A percentile compares a stretch with the other conserved stretches of the same genome.
Conservation (phyloP, 192 early-diverging fungal genomes). For the Lunasporangiospora selenospora region DNA sequence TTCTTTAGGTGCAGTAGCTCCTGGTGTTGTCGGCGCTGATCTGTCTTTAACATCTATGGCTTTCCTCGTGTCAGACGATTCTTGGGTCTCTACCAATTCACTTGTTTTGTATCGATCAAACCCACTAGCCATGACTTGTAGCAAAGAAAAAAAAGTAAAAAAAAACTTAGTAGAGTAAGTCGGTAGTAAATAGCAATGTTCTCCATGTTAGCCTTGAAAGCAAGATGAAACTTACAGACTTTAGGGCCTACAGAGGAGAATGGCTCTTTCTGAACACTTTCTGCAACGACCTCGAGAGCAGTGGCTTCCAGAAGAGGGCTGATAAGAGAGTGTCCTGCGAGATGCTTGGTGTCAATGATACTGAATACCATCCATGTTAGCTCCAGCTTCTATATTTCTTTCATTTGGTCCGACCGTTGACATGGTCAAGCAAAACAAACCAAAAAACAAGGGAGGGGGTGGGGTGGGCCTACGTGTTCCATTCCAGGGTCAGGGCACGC, state of each 20-base stretch:
- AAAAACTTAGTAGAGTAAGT: neutral
- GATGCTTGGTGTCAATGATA: slow-evolving; percentile 81
- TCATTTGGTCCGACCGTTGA: no score
- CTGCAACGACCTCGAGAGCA: slow-evolving; percentile 51
- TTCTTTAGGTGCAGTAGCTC: neutral
- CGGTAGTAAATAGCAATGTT: neutral
- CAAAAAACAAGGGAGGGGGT: neutral
- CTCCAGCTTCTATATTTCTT: no score
- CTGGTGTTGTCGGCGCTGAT: neutral
- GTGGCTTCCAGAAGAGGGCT: slow-evolving; percentile 40
- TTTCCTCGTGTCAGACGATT: no score
- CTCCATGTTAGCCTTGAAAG: no score
- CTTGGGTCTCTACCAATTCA: neutral
- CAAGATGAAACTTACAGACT: slow-evolving; percentile 53
- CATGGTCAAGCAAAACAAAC: no score
- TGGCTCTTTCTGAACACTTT: slow-evolving; percentile 42
- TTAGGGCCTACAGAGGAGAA: slow-evolving; percentile 54
- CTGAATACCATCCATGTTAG: slow-evolving; percentile 36
- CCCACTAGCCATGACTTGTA: slow-evolving; percentile 52
- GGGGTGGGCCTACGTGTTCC: slow-evolving; percentile 59
- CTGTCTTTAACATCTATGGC: no score
- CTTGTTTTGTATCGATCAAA: slow-evolving; percentile 54
- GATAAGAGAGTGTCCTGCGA: slow-evolving; percentile 57
- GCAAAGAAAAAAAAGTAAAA: neutral
- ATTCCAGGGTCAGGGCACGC: slow-evolving; percentile 56